These are phyloP conservation scores for Colletotrichum liaoningense DNA, from an alignment of 2,329 filamentous ascomycete species.

Conservation along the genomic window DNA sequence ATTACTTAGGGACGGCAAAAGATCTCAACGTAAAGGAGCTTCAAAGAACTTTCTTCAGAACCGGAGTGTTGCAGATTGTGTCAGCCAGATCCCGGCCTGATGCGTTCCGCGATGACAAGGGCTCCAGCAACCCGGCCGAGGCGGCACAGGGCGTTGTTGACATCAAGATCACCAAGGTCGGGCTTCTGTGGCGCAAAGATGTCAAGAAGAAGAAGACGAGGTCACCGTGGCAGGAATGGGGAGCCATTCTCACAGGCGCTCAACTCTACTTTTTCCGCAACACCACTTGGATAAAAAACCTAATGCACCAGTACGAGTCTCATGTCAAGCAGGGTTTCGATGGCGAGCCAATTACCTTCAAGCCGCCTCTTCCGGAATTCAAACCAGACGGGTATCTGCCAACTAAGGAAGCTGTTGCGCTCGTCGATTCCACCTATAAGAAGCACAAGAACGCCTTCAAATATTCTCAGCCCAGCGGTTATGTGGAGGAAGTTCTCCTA, in stretches of 20 bases:
- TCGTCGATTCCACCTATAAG: constrained; percentile 88
- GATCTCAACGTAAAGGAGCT: constrained; percentile 83
- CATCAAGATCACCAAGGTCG: constrained; percentile 97
- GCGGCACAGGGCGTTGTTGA: constrained; percentile 94
- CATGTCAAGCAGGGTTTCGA: constrained; percentile 83
- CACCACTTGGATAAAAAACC: constrained; percentile 87
- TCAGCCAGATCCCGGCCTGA: constrained; percentile 93
- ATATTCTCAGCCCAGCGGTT: constrained; percentile 85
- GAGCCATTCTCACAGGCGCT: constrained; percentile 94
- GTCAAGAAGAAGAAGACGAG: constrained; percentile 92
- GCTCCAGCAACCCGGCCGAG: constrained; percentile 84
- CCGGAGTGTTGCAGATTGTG: constrained; percentile 92
- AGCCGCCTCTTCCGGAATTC: constrained; percentile 89
- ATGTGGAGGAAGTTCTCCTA: constrained; percentile 86
- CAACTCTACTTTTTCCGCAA: constrained; percentile 98
- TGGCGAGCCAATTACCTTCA: constrained; percentile 85
- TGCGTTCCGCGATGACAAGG: constrained; percentile 92
- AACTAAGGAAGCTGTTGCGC: constrained; percentile 89
- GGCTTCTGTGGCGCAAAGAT: constrained; percentile 94
- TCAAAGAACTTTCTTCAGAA: constrained; percentile 90
- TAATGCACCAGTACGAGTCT: constrained; percentile 88
- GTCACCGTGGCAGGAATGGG: constrained; percentile 99
- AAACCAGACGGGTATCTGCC: constrained; percentile 95
- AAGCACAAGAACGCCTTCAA: constrained; percentile 97
- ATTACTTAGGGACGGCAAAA: constrained; percentile 82